Evolutionary conservation across 2,329 filamentous ascomycete species (phyloP).

Genomic region (Arthroderma sp.): DNA sequence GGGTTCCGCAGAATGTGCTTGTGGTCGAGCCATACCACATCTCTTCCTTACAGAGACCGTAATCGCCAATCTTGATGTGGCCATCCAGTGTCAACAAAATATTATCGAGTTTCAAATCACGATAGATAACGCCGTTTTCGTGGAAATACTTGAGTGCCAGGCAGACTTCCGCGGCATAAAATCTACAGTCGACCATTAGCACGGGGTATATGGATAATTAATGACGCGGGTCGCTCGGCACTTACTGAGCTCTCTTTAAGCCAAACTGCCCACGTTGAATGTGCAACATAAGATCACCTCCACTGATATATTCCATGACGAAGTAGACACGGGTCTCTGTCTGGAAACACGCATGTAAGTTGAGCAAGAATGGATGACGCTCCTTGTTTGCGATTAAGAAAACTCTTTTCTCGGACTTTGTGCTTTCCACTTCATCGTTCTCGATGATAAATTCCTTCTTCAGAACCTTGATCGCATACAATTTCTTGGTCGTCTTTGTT

Average conservation of each 20-base stretch:
- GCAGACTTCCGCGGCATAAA: conserved; percentile 96
- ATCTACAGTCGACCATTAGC: conserved; percentile 39
- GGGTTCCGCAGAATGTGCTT: conserved; percentile 97
- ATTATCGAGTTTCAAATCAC: conserved; percentile 68
- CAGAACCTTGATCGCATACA: conserved; percentile 96
- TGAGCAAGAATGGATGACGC: conserved; percentile 88
- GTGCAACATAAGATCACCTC: conserved; percentile 97
- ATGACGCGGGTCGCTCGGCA: conserved; percentile 14
- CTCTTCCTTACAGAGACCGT: conserved; percentile 97
- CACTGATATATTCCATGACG: conserved; percentile 98
- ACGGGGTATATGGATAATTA: neutral
- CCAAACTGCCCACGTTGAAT: conserved; percentile 96
- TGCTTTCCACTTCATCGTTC: conserved; percentile 97
- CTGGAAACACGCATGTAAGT: conserved; percentile 94
- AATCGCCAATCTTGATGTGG: conserved; percentile 97
- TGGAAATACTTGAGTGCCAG: conserved; percentile 98
- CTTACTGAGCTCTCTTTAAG: conserved; percentile 86
- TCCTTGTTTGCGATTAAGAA: conserved; percentile 96
- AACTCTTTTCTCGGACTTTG: conserved; percentile 91
- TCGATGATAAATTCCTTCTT: conserved; percentile 99
- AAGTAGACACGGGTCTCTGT: conserved; percentile 98
- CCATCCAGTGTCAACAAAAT: conserved; percentile 90
- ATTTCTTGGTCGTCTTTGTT: conserved; percentile 77
- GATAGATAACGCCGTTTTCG: conserved; percentile 96
- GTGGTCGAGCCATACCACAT: conserved; percentile 99